Base-by-base conservation (phyloP, 2,329 filamentous ascomycete species). In the Tolypocladium nubicola region DNA sequence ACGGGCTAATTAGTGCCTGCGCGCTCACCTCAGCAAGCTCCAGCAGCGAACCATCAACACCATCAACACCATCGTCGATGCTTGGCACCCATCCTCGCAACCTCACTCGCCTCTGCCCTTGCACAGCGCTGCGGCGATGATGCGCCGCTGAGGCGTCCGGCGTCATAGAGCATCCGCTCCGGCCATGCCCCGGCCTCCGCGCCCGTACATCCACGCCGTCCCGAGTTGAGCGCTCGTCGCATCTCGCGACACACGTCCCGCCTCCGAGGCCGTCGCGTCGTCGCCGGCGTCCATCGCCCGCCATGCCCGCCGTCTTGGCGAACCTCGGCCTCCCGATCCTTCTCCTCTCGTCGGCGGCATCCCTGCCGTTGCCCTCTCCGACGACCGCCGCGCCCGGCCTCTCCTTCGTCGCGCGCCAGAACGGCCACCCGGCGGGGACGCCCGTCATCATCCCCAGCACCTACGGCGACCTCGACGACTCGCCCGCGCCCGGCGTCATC, bases 401-500 rank as follows among this genome's bases (percentile, higher is more conserved):
- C 6, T 9, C 39, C 19, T 11, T 54, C 21, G 56, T 47, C 45
- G 56, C 54, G 50, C 47, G 57, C 59, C 56, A 57, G 52, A 35
- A 60, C 67, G 58, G 57, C 52, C 8, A 58, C 59, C 47, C 68
- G 62, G 30, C 56, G 14, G 41, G 58, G 26, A 56, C 64, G 33
- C 68, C 69, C 52, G 63, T 65, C 55, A 61, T 71, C 53, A 66
- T 75, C 56, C 73, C 73, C 16, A 62, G 68, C 37, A 63, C 66
- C 9, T 76, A 76, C 65, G 68, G 66, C 60, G 60, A 59, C 23
- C 62, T 67, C 26, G 53, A 70, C 54, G 73, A 60, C 67, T 80
- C 65, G 62, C 76, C 68, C 64, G 66, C 64, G 21, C 79, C 76
- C 0, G 76, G 72, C 58, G 68, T 70, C 54, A 66, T 79, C 16